phyloP scores from a whole-genome alignment of 345 rosid genomes.

The Eucalyptus sideroxylon region DNA sequence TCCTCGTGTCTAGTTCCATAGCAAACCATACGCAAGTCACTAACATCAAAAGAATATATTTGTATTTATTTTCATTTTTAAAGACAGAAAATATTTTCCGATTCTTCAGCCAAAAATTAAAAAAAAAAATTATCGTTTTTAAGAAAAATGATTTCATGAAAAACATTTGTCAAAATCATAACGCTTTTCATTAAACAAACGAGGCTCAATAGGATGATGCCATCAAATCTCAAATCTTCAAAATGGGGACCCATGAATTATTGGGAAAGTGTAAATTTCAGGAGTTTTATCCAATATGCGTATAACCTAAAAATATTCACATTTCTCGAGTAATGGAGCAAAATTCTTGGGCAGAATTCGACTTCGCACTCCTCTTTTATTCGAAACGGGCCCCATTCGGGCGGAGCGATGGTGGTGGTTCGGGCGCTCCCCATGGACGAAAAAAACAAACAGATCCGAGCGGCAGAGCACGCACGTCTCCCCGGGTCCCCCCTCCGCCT shows the following conservation, averaged over 20 bases:
- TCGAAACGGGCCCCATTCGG: not conserved
- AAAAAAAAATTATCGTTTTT: no score
- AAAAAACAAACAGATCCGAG: not conserved
- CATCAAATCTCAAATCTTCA: not conserved
- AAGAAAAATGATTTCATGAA: fast-evolving
- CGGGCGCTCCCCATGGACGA: not conserved
- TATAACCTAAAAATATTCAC: not conserved
- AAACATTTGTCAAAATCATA: no score
- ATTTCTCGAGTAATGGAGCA: not conserved
- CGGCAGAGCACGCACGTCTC: not conserved
- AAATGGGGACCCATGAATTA: fast-evolving
- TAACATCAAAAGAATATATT: no score
- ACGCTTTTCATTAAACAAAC: no score
- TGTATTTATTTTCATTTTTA: no score
- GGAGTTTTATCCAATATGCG: fast-evolving
- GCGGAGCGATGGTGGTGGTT: not conserved
- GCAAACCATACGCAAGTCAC: fast-evolving
- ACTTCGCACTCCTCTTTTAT: no score
- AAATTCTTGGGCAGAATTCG: no score
- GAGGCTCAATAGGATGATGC: not conserved
- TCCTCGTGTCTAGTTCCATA: fast-evolving
- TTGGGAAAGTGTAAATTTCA: not conserved
- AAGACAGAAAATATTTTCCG: fast-evolving
- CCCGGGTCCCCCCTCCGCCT: not conserved
- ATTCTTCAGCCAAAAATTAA: fast-evolving